A percentile compares a stretch with the other conserved stretches of the same genome.
phyloP scores from a whole-genome alignment of 2,329 filamentous ascomycete genomes.

The Botrytis medusae region DNA sequence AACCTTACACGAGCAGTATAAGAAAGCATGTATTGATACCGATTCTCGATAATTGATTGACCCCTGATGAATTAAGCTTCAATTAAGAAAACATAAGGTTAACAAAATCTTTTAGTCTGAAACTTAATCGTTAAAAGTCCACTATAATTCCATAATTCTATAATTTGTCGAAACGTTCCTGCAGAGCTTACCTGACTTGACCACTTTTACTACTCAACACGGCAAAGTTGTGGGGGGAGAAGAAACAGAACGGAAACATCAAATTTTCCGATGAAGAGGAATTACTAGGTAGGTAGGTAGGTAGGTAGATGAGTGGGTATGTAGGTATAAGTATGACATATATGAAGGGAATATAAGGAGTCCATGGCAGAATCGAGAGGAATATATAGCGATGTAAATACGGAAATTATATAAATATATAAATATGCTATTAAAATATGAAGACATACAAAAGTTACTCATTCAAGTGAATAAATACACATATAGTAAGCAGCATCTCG shows the following conservation, averaged over 20 bases:
- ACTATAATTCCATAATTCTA: not conserved
- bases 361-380: not conserved
- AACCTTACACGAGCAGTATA: not conserved
- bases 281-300: not conserved
- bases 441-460: not conserved
- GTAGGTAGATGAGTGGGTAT: too few species aligned
- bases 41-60: not conserved
- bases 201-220: not conserved
- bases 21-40: not conserved
- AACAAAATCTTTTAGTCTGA: not conserved
- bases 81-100: not conserved
- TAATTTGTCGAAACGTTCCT: not conserved
- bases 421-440: not conserved
- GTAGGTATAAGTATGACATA: not conserved
- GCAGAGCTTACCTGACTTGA: not conserved
- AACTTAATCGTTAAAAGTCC: not conserved
- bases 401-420: not conserved
- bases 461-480: not conserved
- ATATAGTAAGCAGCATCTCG: not conserved
- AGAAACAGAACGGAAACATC: not conserved
- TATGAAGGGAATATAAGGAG: not conserved
- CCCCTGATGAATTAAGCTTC: not conserved
- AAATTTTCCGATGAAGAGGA: not conserved
- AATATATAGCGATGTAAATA: not conserved
- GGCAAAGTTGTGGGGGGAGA: slow-evolving; percentile 1